Evolutionary conservation across 2,329 filamentous ascomycete genomes (phyloP).

Genomic region (Aspergillus flavus): DNA sequence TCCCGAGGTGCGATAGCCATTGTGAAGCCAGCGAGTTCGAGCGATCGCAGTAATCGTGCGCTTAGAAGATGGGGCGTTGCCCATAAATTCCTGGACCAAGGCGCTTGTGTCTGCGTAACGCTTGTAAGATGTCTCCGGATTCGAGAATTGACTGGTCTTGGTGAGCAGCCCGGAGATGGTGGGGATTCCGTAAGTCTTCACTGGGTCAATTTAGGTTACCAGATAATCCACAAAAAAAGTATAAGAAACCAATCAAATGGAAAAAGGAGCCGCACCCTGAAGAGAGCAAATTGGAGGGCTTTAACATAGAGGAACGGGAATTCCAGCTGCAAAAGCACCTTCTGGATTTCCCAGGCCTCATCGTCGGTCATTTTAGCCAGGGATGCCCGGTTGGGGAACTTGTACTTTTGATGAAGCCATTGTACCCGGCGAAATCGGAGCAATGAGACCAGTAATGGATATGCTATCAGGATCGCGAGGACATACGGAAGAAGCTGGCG

Average conservation of each 20-base stretch:
- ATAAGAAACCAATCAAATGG: background rate
- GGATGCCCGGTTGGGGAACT: slow-evolving; percentile 49
- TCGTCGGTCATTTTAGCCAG: slow-evolving; percentile 57
- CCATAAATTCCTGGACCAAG: slow-evolving; percentile 53
- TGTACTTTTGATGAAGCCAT: slow-evolving; percentile 44
- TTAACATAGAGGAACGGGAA: slow-evolving; percentile 58
- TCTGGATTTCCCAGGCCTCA: slow-evolving; percentile 56
- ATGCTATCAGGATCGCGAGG: slow-evolving; percentile 26
- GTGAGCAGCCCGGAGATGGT: slow-evolving; percentile 54
- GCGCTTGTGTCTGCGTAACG: slow-evolving; percentile 56
- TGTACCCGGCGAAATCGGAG: slow-evolving; percentile 40
- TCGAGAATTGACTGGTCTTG: slow-evolving; percentile 54
- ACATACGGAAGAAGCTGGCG: slow-evolving; percentile 26
- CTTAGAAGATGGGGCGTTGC: slow-evolving; percentile 46
- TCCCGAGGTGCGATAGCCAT: slow-evolving; percentile 57
- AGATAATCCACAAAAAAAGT: background rate
- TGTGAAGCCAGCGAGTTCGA: slow-evolving; percentile 67
- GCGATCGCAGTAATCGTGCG: slow-evolving; percentile 57
- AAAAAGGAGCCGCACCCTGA: slow-evolving; percentile 46
- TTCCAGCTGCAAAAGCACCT: slow-evolving; percentile 52
- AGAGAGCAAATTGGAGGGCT: slow-evolving; percentile 61
- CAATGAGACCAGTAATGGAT: slow-evolving; percentile 29
- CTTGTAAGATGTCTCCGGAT: slow-evolving; percentile 52
- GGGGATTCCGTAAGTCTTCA: slow-evolving; percentile 60
- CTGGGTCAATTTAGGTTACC: slow-evolving; percentile 5